phyloP scores from a whole-genome alignment of 495 filamentous ascomycete genomes.

The Niebla homalea region DNA sequence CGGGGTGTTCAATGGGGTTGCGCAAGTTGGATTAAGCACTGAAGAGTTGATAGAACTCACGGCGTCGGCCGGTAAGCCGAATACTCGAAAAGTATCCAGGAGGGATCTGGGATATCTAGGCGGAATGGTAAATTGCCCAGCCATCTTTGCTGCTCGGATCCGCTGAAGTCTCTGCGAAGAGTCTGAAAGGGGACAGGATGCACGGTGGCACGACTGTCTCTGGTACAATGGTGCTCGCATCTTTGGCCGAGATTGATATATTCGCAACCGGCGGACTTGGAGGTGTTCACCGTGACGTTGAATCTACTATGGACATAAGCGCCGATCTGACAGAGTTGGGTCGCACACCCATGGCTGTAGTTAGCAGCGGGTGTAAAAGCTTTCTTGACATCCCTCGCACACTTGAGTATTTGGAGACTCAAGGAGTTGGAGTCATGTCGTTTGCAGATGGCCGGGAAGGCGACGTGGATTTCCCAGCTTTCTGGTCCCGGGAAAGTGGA shows the following conservation, averaged over 20 bases:
- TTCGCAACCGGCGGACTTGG: conserved; percentile 74
- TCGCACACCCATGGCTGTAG: conserved; percentile 76
- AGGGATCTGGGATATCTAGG: conserved; percentile 71
- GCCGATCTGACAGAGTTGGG: conserved; percentile 92
- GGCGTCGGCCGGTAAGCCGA: conserved; percentile 45
- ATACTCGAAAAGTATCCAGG: conserved; percentile 67
- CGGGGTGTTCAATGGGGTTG: conserved; percentile 68
- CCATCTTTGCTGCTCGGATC: conserved; percentile 3
- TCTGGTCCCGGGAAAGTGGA: conserved; percentile 79
- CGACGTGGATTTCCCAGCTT: conserved; percentile 71
- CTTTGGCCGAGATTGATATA: conserved; percentile 77
- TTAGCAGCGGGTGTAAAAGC: conserved; percentile 86
- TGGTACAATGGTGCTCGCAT: conserved; percentile 81
- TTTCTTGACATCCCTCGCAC: conserved; percentile 88
- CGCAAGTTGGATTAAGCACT: conserved; percentile 58
- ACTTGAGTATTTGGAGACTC: conserved; percentile 87
- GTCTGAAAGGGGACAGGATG: conserved; percentile 39
- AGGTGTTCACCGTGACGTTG: conserved; percentile 84
- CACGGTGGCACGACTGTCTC: conserved; percentile 89
- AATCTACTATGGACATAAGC: conserved; percentile 70
- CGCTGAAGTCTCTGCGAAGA: not conserved
- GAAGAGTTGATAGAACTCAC: conserved; percentile 61
- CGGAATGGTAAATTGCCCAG: conserved; percentile 49
- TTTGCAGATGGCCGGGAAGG: conserved; percentile 67
- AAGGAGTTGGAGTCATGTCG: conserved; percentile 74